Evolutionary conservation across 2,329 filamentous ascomycete species (phyloP).

Genomic region (Penicillium sp.): DNA sequence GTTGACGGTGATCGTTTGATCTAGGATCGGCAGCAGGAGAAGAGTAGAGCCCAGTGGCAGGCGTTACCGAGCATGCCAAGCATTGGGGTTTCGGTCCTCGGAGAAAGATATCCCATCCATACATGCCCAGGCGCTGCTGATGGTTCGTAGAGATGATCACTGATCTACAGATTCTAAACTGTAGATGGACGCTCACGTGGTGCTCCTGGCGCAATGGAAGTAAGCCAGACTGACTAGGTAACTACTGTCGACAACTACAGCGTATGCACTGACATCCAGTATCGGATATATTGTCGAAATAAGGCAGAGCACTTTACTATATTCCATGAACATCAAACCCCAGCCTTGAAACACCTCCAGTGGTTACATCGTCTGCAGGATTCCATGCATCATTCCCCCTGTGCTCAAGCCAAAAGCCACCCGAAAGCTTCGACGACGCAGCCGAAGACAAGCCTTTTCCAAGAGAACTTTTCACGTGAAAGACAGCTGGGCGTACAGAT

Average conservation of each 20-base stretch:
- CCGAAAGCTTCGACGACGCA: slow-evolving; percentile 11
- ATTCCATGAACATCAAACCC: neutral
- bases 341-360: neutral
- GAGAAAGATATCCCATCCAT: too few relatives aligned
- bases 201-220: too few relatives aligned
- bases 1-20: slow-evolving; percentile 5
- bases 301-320: neutral
- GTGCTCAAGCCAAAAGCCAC: slow-evolving; percentile 10
- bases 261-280: too few relatives aligned
- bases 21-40: slow-evolving; percentile 3
- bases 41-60: neutral
- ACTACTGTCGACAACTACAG: too few relatives aligned
- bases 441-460: neutral
- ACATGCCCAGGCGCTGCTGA: too few relatives aligned
- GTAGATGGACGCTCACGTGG: too few relatives aligned
- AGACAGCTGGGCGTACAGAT: neutral
- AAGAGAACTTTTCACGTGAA: neutral
- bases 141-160: too few relatives aligned
- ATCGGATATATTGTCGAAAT: neutral
- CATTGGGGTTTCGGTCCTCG: too few relatives aligned
- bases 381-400: neutral
- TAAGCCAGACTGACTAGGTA: too few relatives aligned
- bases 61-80: neutral
- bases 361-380: neutral
- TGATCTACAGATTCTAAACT: too few relatives aligned